Conservation (phyloP, 2,329 filamentous ascomycete species). For the Emmonsia crescens region DNA sequence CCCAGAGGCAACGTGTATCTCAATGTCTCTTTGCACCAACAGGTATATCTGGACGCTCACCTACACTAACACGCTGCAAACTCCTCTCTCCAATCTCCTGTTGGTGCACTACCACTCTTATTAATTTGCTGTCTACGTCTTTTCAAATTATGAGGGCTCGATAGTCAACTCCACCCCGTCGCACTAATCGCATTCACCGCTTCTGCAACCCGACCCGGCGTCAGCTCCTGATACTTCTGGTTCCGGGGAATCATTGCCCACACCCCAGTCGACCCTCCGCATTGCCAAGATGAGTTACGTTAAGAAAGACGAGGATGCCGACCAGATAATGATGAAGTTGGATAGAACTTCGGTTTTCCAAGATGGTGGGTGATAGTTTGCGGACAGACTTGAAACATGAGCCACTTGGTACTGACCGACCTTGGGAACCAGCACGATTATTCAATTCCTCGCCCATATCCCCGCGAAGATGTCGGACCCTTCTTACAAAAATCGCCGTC, state of each 20-base stretch:
- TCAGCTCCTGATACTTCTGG: neutral
- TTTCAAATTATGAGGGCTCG: conserved; percentile 24
- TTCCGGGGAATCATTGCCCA: neutral
- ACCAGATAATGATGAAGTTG: conserved; percentile 87
- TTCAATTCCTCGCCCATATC: conserved; percentile 98
- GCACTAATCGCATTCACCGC: neutral
- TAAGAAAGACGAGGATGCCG: conserved; percentile 98
- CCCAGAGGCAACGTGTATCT: conserved; percentile 14
- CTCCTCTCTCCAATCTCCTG: neutral
- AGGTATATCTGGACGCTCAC: neutral
- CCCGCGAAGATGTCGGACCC: conserved; percentile 91
- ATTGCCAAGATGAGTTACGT: conserved; percentile 69
- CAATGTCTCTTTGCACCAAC: neutral
- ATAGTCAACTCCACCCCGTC: conserved; percentile 11
- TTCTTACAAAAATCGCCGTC: conserved; percentile 92
- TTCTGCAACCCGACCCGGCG: neutral
- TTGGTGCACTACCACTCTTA: neutral
- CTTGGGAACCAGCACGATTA: conserved; percentile 58
- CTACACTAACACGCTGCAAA: neutral
- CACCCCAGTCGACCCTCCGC: conserved; percentile 13
- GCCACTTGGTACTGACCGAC: conserved; percentile 3
- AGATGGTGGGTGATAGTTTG: conserved; percentile 58
- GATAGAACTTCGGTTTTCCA: conserved; percentile 97
- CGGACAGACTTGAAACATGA: conserved; percentile 13
- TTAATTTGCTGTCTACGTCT: neutral